A percentile compares a stretch with the other conserved stretches of the same genome.
phyloP scores from a whole-genome alignment of 257 asterid genomes.

The Handroanthus guayacan region DNA sequence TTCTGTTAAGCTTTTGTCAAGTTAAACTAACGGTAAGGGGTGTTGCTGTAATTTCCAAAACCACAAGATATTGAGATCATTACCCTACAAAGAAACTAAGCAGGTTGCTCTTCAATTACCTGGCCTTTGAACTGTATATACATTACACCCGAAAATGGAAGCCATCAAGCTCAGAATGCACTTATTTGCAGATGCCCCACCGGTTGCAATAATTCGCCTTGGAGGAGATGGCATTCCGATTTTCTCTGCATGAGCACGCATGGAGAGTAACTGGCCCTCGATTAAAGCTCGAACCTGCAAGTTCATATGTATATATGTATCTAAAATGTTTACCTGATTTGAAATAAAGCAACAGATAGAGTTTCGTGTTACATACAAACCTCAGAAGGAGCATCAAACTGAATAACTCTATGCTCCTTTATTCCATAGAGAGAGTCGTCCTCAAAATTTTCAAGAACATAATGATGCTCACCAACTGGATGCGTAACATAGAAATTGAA shows the following conservation, averaged over 20 bases:
- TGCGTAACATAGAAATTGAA: conserved; percentile 16
- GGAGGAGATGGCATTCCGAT: conserved; percentile 80
- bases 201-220: conserved; percentile 73
- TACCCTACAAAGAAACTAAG: too few relatives aligned
- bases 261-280: conserved; percentile 78
- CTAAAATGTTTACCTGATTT: conserved; percentile 1
- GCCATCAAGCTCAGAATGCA: conserved; percentile 56
- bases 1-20: too few relatives aligned
- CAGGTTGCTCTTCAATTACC: conserved; percentile 35
- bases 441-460: conserved; percentile 48
- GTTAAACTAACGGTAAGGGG: too few relatives aligned
- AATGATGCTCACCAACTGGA: conserved; percentile 76
- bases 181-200: conserved; percentile 78
- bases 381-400: conserved; percentile 75
- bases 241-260: conserved; percentile 79
- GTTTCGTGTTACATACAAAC: conserved; percentile 39
- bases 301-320: background rate
- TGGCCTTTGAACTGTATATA: conserved; percentile 64
- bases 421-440: conserved; percentile 43
- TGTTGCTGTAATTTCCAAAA: too few relatives aligned
- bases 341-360: background rate
- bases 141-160: conserved; percentile 69
- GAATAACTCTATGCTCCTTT: conserved; percentile 47
- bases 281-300: conserved; percentile 71
- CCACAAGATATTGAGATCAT: too few relatives aligned